phyloP scores from a whole-genome alignment of 371 early-diverging fungal genomes.

The Lichtheimia ramosa region DNA sequence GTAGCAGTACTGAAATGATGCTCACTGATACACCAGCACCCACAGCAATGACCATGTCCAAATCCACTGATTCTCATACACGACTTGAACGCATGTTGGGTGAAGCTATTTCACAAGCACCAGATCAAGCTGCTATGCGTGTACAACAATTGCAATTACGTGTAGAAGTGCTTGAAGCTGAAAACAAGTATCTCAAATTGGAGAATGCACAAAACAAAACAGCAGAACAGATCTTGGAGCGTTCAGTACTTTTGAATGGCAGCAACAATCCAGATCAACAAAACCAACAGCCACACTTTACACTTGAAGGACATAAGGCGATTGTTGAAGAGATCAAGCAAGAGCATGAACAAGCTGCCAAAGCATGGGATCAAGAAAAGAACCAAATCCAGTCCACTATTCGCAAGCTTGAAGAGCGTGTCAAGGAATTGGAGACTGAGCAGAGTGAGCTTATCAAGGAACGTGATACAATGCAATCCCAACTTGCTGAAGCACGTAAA shows the following conservation, averaged over 20 bases:
- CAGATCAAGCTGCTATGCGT: conserved; percentile 45
- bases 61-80: conserved; percentile 34
- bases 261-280: conserved; percentile 14
- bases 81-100: conserved; percentile 37
- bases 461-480: conserved; percentile 53
- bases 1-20: conserved; percentile 7
- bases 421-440: conserved; percentile 59
- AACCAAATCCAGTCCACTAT: conserved; percentile 18
- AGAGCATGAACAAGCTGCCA: conserved; percentile 21
- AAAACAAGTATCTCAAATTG: conserved; percentile 48
- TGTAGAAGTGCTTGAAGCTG: conserved; percentile 54
- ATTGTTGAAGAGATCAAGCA: conserved; percentile 39
- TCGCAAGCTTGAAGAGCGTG: conserved; percentile 30
- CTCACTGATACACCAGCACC: conserved; percentile 41
- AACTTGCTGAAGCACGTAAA: conserved; percentile 56
- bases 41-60: conserved; percentile 26
- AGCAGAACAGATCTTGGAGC: conserved; percentile 34
- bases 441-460: conserved; percentile 59
- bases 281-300: conserved; percentile 16
- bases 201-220: conserved; percentile 49
- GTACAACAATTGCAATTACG: conserved; percentile 53
- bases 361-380: conserved; percentile 22
- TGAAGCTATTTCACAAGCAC: conserved; percentile 34
- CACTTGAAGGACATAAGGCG: conserved; percentile 39
- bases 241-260: conserved; percentile 28